Base-by-base conservation (phyloP, 2,329 filamentous ascomycete genomes). In the Exophiala phaeomuriformis region DNA sequence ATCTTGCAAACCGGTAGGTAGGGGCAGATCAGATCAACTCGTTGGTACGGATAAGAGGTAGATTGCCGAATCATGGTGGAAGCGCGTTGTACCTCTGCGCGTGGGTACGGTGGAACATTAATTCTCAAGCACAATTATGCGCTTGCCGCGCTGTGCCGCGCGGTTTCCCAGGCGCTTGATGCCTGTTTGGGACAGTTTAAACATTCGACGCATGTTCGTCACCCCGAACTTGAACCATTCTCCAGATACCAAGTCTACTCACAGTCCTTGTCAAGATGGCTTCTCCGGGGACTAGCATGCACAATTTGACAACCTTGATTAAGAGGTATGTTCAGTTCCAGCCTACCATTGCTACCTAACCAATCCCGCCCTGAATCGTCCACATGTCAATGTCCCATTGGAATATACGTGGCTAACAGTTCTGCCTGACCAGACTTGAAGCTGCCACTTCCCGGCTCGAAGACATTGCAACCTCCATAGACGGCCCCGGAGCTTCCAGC, bases 251-350 rank as follows among this genome's bases (percentile, higher is more conserved):
- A 48, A 46, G 35, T 52, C 53, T 37, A 9, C 45, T 12, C 42
- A 19, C 27, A 29, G 10, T 4, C 39, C 12, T 33, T n/a, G 28
- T 52, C 50, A 56, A 46, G 30, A 63, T 63, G 61, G 52, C 61
- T 6, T 47, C 47, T 32, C 56, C 48, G 19, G 19, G 19, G 36
- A 50, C 47, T 9, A 88, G 90, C 66, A 96, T 97, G 89, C 85
- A 97, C 74, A 97, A 95, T 69, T 76, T 98, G 59, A 94, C 90
- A 35, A 98, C 93, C 51, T 82, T 98, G 66, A 96, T 98, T 76
- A 98, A 98, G 81, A 84, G 93, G 93, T 97, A 81, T 65, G 81
- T 73, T 51, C 57, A 9, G 28, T 47, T 32, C 27, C 4, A 31
- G 29, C n/a, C 41, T 42, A 8, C 6, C 8, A 8, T 2, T 19